These are phyloP conservation scores for Penicillium paxilli DNA, from an alignment of 495 filamentous ascomycete species.

Conservation along the genomic window DNA sequence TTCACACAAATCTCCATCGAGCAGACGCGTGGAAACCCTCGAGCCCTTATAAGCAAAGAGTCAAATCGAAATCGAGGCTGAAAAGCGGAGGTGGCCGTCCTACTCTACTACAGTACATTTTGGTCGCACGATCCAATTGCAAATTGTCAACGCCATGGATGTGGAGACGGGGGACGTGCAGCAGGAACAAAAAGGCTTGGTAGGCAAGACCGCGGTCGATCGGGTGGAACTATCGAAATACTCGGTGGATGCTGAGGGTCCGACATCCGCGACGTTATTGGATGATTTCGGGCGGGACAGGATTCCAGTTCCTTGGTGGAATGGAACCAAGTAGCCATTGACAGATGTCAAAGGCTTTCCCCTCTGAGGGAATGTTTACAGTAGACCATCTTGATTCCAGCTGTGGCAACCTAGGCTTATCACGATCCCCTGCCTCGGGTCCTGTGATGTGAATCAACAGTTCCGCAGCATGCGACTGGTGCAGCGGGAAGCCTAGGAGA, in stretches of 20 bases:
- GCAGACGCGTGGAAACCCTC: neutral
- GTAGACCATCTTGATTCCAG: too few relatives aligned
- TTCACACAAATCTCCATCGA: neutral
- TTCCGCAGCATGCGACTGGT: neutral
- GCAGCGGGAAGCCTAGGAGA: neutral
- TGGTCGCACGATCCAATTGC: conserved; percentile 5
- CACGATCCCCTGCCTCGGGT: neutral
- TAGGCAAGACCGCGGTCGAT: conserved; percentile 14
- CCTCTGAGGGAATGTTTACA: too few relatives aligned
- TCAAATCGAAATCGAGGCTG: conserved; percentile 2
- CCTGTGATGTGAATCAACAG: neutral
- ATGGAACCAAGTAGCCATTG: conserved; percentile 3
- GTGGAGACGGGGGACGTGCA: conserved; percentile 11
- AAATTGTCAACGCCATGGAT: neutral
- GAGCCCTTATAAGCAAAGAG: neutral
- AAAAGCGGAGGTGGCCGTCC: conserved; percentile 7
- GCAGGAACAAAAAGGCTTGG: conserved; percentile 14
- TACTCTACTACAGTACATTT: too few relatives aligned
- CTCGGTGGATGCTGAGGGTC: conserved; percentile 2
- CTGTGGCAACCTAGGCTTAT: neutral
- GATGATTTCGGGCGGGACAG: neutral
- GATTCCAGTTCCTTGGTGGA: conserved; percentile 4
- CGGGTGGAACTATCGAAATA: conserved; percentile 14
- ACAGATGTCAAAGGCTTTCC: conserved; percentile 7
- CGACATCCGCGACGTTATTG: conserved; percentile 4